Evolutionary conservation across 139 green algal genomes (phyloP).

Genomic region (Tetratostichococcus sp.): DNA sequence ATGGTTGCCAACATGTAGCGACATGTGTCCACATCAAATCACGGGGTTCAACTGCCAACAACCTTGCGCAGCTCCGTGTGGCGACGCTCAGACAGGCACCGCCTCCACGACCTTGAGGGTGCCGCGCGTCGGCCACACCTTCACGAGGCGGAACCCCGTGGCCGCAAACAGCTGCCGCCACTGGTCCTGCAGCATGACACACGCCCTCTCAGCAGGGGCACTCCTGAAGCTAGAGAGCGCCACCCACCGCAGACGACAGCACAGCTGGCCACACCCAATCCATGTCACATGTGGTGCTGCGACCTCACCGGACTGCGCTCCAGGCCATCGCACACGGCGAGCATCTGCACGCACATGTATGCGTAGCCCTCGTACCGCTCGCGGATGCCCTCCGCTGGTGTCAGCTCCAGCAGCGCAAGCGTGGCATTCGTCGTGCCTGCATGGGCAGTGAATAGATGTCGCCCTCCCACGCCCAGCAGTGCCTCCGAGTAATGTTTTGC

Average conservation of each 20-base stretch:
- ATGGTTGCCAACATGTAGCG: too few relatives aligned
- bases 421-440: background rate
- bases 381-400: background rate
- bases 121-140: background rate
- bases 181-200: background rate
- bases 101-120: background rate
- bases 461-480: too few relatives aligned
- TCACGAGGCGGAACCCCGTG: background rate
- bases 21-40: too few relatives aligned
- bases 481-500: too few relatives aligned
- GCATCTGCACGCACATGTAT: constrained; percentile 3
- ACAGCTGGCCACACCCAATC: background rate
- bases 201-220: too few relatives aligned
- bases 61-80: too few relatives aligned
- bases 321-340: background rate
- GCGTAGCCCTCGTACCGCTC: background rate
- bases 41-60: too few relatives aligned
- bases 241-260: background rate
- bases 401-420: constrained; percentile 1
- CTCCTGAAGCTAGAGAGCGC: too few relatives aligned
- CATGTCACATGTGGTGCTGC: background rate
- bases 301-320: background rate
- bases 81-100: background rate
- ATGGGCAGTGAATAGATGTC: too few relatives aligned
- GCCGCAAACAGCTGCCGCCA: background rate